Percentiles rank a stretch among this genome's conserved stretches.
These are phyloP conservation scores for Lactarius psammicola DNA, from an alignment of 768 basidiomycete species.

Conservation along the genomic window DNA sequence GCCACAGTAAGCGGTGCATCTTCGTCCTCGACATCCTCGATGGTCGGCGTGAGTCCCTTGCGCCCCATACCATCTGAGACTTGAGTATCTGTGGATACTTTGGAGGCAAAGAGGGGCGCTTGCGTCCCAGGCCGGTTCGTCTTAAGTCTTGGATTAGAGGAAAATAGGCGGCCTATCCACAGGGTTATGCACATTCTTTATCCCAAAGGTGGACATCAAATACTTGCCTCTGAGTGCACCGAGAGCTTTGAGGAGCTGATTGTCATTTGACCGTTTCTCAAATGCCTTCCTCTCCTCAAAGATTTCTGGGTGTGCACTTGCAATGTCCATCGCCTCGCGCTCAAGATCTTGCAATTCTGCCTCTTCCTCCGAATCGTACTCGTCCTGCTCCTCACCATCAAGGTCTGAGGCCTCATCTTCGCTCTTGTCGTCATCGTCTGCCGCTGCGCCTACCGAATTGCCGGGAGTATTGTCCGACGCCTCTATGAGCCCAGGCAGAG, in stretches of 20 bases:
- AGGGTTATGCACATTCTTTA: not conserved
- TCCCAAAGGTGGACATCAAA: not conserved
- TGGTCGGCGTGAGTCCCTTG: conserved; percentile 48
- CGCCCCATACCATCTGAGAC: conserved; percentile 1
- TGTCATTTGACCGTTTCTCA: conserved; percentile 57
- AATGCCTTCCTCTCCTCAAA: conserved; percentile 47
- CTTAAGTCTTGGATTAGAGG: conserved; percentile 26
- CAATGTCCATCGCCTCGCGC: conserved; percentile 72
- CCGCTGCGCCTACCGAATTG: conserved; percentile 37
- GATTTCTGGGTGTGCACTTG: conserved; percentile 55
- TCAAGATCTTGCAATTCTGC: conserved; percentile 60
- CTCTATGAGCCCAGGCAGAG: conserved; percentile 67
- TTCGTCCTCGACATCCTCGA: conserved; percentile 76
- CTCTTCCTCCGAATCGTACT: conserved; percentile 67
- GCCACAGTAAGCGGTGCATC: conserved; percentile 43
- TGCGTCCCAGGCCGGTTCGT: conserved; percentile 18
- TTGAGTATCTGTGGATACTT: not conserved
- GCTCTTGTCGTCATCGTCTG: conserved; percentile 38
- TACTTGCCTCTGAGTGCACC: conserved; percentile 66
- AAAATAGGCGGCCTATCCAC: conserved; percentile 61
- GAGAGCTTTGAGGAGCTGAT: conserved; percentile 76
- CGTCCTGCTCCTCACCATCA: conserved; percentile 40
- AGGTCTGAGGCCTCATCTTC: conserved; percentile 41
- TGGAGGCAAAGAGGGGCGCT: not conserved
- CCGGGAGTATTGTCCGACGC: conserved; percentile 60